Conservation (phyloP, 768 basidiomycete genomes). For the Tylopilus felleus region DNA sequence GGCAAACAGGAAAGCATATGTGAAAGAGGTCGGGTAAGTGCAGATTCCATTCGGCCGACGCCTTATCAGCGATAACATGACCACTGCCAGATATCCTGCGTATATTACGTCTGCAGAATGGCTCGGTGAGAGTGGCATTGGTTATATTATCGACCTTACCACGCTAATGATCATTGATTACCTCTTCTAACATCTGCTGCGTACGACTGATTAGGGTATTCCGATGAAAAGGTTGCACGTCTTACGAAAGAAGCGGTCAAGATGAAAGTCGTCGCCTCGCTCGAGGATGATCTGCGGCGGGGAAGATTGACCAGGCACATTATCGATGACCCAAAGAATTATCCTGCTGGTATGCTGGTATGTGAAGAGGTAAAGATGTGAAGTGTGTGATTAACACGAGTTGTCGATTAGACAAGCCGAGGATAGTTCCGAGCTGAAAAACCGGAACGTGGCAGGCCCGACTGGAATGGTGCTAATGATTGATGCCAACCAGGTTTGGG, state of each 20-base stretch:
- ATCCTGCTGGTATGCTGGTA: conserved; percentile 56
- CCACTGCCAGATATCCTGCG: conserved; percentile 66
- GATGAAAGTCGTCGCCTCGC: conserved; percentile 91
- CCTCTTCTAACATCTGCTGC: background rate
- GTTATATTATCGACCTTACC: background rate
- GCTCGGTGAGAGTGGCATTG: conserved; percentile 49
- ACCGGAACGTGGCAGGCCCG: conserved; percentile 90
- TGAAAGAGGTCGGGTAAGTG: conserved; percentile 59
- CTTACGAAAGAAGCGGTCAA: conserved; percentile 92
- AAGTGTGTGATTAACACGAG: background rate
- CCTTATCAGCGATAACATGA: conserved; percentile 2
- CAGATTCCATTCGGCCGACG: background rate
- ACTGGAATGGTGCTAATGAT: conserved; percentile 93
- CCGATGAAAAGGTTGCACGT: conserved; percentile 81
- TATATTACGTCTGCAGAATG: conserved; percentile 91
- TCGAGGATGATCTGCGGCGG: conserved; percentile 75
- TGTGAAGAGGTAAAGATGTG: conserved; percentile 25
- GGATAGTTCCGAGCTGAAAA: conserved; percentile 54
- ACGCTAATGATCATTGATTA: conserved; percentile 4
- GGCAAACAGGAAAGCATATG: conserved; percentile 69
- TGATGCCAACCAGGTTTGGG: conserved; percentile 95
- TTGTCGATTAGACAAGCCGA: conserved; percentile 36
- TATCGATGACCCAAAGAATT: conserved; percentile 82
- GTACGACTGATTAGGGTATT: conserved; percentile 52
- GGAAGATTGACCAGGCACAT: conserved; percentile 85